Evolutionary conservation across 1,139 yeast species (phyloP).

Genomic region (Pichia sp.): DNA sequence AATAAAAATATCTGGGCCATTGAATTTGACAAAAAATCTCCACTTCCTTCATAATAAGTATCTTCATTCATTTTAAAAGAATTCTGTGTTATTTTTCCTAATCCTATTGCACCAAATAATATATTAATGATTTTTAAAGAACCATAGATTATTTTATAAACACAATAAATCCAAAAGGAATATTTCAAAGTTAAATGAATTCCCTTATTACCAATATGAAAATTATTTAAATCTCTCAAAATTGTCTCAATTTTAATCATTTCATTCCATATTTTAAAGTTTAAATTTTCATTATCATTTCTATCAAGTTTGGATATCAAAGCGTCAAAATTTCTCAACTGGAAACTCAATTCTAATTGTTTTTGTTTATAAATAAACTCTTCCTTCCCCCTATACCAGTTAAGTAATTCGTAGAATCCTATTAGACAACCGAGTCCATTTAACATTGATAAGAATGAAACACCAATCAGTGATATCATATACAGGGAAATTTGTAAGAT

Average conservation of each 20-base stretch:
- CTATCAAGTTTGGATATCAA: neutral
- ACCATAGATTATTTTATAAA: conserved; percentile 46
- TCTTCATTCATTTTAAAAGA: conserved; percentile 6
- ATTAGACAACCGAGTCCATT: conserved; percentile 47
- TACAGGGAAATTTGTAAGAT: conserved; percentile 26
- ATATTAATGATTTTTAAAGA: conserved; percentile 1
- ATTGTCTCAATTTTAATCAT: conserved; percentile 7
- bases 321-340: conserved; percentile 8
- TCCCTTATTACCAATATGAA: neutral
- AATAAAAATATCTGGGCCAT: conserved; percentile 38
- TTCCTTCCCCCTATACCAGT: conserved; percentile 15
- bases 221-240: conserved; percentile 3
- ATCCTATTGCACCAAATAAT: too few relatives aligned
- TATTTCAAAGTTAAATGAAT: conserved; percentile 1
- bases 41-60: conserved; percentile 20
- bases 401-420: conserved; percentile 26
- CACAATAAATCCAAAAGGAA: conserved; percentile 50
- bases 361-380: conserved; percentile 1
- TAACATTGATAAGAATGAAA: conserved; percentile 39
- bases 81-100: too few relatives aligned
- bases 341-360: conserved; percentile 13
- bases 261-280: conserved; percentile 1
- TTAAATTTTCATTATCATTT: neutral
- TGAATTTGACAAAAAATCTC: conserved; percentile 62
- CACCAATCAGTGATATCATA: conserved; percentile 41